Evolutionary conservation across 169 alveolate species (phyloP), one percentile per base, ranked within the genome.

Genomic region (Plasmodium inui): DNA sequence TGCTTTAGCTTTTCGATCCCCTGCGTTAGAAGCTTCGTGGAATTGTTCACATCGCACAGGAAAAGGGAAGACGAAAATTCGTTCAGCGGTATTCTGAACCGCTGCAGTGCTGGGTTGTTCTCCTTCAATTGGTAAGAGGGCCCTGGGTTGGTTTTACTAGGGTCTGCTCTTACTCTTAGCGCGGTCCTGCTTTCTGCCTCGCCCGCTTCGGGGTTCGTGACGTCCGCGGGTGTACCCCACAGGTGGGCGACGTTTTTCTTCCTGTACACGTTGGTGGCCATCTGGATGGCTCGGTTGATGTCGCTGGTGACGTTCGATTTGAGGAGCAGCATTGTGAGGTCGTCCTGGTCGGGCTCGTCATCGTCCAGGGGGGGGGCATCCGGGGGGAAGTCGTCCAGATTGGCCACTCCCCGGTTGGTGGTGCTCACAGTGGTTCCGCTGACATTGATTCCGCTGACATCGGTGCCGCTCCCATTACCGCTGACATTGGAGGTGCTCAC

Each of bases 31-130:
- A 61, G 34, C 71, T 89, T 89, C 9, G 83, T 79, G 30, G 90
- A 89, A 53, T 71, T 89, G 19, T 89, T 89, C 46, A 78, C 89
- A 67, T 89, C 94, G 70, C 94, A 89, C 34, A 89, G 53, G 72
- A 89, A 89, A 5, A 89, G 94, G 5, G 94, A 89, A 1, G 90
- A 50, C 44, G 90, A 19, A 79, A 89, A 89, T 55, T 89, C 94
- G 61, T 89, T 89, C 34, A 89, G 53, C 8, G 94, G 94, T 37
- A 89, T 89, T 39, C 94, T 55, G 55, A 89, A 89, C 8, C 85
- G 84, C 30, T 86, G 85, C 4, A 85, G 41, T 70, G 32, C 37
- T n/a, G n/a, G 30, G 67, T 32, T 85, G n/a, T 34, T 57, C 17
- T 85, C 83, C 30, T 84, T 71, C 53, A 70, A 34, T 14, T 55